Evolutionary conservation across 352 stramenopile genomes (phyloP), one percentile per base, ranked within the genome.

Genomic region (Globisporangium viniferum): DNA sequence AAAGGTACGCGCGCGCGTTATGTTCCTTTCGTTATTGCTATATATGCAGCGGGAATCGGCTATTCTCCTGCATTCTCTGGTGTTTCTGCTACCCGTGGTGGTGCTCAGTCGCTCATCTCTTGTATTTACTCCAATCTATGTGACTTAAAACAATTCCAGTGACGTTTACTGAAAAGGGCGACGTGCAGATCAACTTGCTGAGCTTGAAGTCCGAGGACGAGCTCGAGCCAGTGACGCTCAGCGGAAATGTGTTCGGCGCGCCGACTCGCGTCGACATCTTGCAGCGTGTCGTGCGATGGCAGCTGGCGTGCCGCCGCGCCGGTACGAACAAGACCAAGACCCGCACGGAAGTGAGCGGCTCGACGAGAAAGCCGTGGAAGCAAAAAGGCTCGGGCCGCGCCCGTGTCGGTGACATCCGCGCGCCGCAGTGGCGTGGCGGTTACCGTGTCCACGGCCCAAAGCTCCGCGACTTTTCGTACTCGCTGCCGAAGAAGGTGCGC

Each of bases 281-380:
- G 67, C 89, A 96, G 73, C 88, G 89, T 62, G 88, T 96, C 60
- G 89, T 96, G 73, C 84, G 87, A 71, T 96, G 89, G 89, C 87
- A 96, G 73, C 73, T 95, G 15, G 89, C 89, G 22, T 91, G 86
- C 67, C 86, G 86, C 69, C 88, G 89, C 59, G 84, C 88, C 48
- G 89, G 87, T 67, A 94, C 88, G 72, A 90, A 94, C 84, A 95
- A 95, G 78, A 91, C 86, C 71, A 96, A 96, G 82, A 92, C 87
- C 62, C 89, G 89, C 71, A 88, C 86, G 29, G 89, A 96, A 78
- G 85, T 90, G 12, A 94, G 87, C 76, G 88, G 89, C 41, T 96
- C 89, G 27, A 95, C 88, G 70, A 81, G 87, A 69, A 96, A 96
- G 76, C 82, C 86, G 18, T 95, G 87, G 85, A 90, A 90, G 79